These are phyloP conservation scores for Bipolaris oryzae DNA, from an alignment of 2,329 filamentous ascomycete species.

Conservation along the genomic window DNA sequence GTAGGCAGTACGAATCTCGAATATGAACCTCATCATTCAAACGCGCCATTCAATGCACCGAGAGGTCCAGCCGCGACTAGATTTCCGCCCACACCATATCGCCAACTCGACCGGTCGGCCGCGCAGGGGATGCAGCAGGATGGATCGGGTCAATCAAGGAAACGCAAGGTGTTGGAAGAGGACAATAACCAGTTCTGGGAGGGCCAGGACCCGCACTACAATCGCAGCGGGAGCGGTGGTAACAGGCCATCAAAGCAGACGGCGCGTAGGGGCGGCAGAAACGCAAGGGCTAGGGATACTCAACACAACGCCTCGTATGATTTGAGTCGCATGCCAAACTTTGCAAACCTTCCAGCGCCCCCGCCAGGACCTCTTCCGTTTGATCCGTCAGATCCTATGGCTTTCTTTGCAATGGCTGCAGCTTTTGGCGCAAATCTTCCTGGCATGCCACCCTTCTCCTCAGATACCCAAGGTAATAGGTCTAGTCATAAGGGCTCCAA, in stretches of 20 bases:
- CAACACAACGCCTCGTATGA: conserved; percentile 15
- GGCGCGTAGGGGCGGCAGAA: conserved; percentile 56
- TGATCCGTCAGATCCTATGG: conserved; percentile 66
- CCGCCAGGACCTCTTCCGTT: conserved; percentile 58
- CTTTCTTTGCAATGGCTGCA: conserved; percentile 67
- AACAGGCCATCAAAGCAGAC: conserved; percentile 61
- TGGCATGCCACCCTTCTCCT: conserved; percentile 47
- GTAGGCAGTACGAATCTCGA: conserved; percentile 28
- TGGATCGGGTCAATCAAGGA: conserved; percentile 51
- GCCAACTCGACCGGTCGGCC: conserved; percentile 20
- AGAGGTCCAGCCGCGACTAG: conserved; percentile 29
- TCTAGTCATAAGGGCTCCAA: conserved; percentile 29
- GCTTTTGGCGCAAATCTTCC: conserved; percentile 48
- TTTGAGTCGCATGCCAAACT: conserved; percentile 20
- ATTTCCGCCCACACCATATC: conserved; percentile 16
- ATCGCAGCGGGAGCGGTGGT: conserved; percentile 37
- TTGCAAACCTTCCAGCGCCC: conserved; percentile 45
- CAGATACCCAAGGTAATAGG: conserved; percentile 41
- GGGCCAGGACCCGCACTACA: conserved; percentile 50
- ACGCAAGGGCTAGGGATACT: conserved; percentile 10
- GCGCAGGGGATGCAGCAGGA: conserved; percentile 13
- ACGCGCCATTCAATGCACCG: conserved; percentile 30
- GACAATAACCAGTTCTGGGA: conserved; percentile 53
- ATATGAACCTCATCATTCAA: conserved; percentile 25
- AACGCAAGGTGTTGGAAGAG: conserved; percentile 63